phyloP scores from a whole-genome alignment of 257 asterid genomes.

The Primulina tabacum region DNA sequence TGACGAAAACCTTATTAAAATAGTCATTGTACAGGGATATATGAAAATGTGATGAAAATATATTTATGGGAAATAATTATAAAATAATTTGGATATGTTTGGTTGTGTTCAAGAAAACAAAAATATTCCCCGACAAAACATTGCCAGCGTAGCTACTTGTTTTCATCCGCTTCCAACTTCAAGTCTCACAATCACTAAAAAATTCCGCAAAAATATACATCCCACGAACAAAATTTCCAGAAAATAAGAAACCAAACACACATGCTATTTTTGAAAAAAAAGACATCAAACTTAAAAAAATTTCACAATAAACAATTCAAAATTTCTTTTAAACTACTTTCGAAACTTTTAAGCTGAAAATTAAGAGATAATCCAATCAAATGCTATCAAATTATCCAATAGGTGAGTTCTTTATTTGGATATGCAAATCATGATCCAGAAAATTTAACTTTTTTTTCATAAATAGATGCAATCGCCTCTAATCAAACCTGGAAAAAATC shows the following conservation, averaged over 20 bases:
- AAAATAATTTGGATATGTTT: too few species aligned
- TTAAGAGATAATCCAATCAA: not conserved
- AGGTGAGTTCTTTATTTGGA: conserved; percentile 12
- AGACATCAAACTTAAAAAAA: too few species aligned
- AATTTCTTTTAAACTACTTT: not conserved
- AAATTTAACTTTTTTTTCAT: not conserved
- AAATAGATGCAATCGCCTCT: not conserved
- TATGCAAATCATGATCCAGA: conserved; percentile 1
- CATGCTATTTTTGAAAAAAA: not conserved
- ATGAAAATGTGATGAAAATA: not conserved
- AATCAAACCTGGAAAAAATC: conserved; percentile 91
- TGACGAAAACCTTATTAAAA: too few species aligned
- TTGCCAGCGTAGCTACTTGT: not conserved
- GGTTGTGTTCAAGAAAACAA: not conserved
- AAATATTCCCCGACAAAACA: not conserved
- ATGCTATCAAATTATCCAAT: not conserved
- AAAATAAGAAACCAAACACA: not conserved
- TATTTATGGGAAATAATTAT: not conserved
- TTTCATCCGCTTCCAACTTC: not conserved
- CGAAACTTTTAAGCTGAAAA: not conserved
- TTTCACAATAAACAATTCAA: not conserved
- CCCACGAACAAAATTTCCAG: not conserved
- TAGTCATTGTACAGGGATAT: too few species aligned
- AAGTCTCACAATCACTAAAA: not conserved
- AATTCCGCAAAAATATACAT: too few species aligned